Evolutionary conservation across 768 basidiomycete species (phyloP).

Genomic region (Suillus plorans): DNA sequence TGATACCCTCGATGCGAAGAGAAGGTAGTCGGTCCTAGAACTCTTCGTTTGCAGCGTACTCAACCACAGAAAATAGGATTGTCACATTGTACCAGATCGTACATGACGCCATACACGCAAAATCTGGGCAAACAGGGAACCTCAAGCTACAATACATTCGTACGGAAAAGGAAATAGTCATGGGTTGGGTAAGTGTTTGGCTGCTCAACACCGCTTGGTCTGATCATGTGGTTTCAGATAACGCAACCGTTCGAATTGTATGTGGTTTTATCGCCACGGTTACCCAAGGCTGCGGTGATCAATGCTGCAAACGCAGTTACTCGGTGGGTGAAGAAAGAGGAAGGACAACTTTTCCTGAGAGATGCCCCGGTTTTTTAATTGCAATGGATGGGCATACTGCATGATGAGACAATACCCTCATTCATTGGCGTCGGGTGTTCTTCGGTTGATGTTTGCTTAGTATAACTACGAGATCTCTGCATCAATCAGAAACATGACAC

Average conservation of each 20-base stretch:
- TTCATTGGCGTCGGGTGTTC: background rate
- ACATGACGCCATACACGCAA: conserved; percentile 88
- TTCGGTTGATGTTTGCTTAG: background rate
- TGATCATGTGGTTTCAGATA: conserved; percentile 49
- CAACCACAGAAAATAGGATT: conserved; percentile 46
- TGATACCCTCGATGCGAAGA: conserved; percentile 53
- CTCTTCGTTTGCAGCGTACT: conserved; percentile 7
- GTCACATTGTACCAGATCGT: conserved; percentile 85
- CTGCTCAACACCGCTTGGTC: background rate
- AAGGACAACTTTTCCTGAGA: conserved; percentile 73
- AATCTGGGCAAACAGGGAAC: conserved; percentile 76
- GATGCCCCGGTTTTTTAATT: conserved; percentile 86
- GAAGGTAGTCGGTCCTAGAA: conserved; percentile 46
- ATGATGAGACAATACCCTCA: background rate
- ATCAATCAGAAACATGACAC: background rate
- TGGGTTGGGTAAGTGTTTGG: conserved; percentile 82
- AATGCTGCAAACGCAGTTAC: conserved; percentile 87
- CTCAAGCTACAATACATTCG: conserved; percentile 87
- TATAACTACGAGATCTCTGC: background rate
- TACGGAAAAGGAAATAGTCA: conserved; percentile 82
- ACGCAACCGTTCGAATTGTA: conserved; percentile 95
- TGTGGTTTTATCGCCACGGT: conserved; percentile 70
- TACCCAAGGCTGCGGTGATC: conserved; percentile 88
- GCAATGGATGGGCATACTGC: background rate
- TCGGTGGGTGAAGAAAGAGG: conserved; percentile 90